Percentiles rank a stretch among this genome's conserved stretches.
Evolutionary conservation across 2,329 filamentous ascomycete genomes (phyloP).

Genomic region (Phialocephala subalpina): DNA sequence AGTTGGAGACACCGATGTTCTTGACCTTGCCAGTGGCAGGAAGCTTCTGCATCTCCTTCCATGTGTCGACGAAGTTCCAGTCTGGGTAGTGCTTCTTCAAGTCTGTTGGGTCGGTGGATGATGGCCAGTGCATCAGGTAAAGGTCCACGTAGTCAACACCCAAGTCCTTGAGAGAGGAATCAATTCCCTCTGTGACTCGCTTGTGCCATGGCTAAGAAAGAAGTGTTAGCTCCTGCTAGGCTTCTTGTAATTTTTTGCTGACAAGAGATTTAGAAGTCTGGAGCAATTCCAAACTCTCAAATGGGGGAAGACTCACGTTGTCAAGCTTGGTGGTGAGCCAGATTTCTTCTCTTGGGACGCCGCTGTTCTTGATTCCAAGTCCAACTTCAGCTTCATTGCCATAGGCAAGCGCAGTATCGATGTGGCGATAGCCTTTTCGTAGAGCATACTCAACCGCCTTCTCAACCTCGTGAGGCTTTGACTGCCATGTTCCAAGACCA

Average conservation of each 20-base stretch:
- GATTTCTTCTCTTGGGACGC: conserved; percentile 70
- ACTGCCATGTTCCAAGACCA: conserved; percentile 84
- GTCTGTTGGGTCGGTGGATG: conserved; percentile 63
- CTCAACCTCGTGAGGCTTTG: conserved; percentile 69
- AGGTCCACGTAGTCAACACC: conserved; percentile 73
- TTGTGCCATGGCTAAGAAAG: conserved; percentile 67
- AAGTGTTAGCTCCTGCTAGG: not conserved
- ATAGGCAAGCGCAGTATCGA: conserved; percentile 77
- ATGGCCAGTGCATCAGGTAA: conserved; percentile 78
- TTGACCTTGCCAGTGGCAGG: conserved; percentile 73
- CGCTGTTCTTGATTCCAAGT: conserved; percentile 70
- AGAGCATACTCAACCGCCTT: conserved; percentile 76
- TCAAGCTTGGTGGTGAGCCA: conserved; percentile 81
- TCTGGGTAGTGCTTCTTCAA: conserved; percentile 73
- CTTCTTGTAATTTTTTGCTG: too few relatives aligned
- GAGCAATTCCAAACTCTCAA: not conserved
- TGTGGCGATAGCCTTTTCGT: conserved; percentile 74
- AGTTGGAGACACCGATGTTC: conserved; percentile 89
- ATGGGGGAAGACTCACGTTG: not conserved
- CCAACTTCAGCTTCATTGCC: conserved; percentile 78
- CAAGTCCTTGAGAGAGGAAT: conserved; percentile 65
- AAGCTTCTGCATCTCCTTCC: conserved; percentile 75
- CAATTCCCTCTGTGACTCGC: conserved; percentile 68
- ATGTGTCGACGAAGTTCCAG: conserved; percentile 87
- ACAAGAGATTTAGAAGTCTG: not conserved